These are phyloP conservation scores for Trichoderma arundinaceum DNA, from an alignment of 2,329 filamentous ascomycete species.

Conservation along the genomic window DNA sequence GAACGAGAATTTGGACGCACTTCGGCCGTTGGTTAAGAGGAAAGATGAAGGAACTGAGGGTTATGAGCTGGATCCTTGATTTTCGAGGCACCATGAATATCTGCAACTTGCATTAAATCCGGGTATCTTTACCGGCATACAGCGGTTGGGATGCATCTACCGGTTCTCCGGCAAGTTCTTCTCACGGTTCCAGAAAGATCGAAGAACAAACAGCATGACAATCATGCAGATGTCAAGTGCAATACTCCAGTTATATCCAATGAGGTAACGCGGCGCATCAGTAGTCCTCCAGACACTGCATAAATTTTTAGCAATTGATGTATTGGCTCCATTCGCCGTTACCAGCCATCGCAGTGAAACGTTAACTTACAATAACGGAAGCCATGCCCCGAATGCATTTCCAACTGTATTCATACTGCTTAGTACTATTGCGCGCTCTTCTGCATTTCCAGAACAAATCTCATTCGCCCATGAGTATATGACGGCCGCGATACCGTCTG, in stretches of 20 bases:
- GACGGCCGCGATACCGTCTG: conserved; percentile 39
- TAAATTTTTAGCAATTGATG: background rate
- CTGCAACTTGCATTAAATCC: too few species aligned
- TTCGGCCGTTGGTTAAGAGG: conserved; percentile 32
- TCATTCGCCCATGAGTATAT: conserved; percentile 56
- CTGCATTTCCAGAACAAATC: conserved; percentile 51
- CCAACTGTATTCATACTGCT: conserved; percentile 55
- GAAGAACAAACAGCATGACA: conserved; percentile 34
- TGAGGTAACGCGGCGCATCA: conserved; percentile 47
- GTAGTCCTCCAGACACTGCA: conserved; percentile 41
- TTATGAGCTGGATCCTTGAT: conserved; percentile 33
- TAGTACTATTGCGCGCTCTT: conserved; percentile 55
- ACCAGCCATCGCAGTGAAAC: background rate
- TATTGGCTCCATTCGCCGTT: too few species aligned
- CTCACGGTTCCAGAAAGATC: background rate
- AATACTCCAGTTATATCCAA: conserved; percentile 45
- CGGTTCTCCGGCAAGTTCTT: background rate
- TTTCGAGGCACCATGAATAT: too few species aligned
- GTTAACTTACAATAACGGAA: conserved; percentile 43
- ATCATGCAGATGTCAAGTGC: conserved; percentile 38
- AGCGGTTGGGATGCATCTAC: background rate
- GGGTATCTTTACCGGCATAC: too few species aligned
- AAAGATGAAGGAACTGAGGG: conserved; percentile 39
- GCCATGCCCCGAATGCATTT: conserved; percentile 51
- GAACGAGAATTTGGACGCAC: conserved; percentile 29